A percentile compares a stretch with the other conserved stretches of the same genome.
These are phyloP conservation scores for Hygrophila difformis DNA, from an alignment of 257 asterid genomes.

Conservation along the genomic window DNA sequence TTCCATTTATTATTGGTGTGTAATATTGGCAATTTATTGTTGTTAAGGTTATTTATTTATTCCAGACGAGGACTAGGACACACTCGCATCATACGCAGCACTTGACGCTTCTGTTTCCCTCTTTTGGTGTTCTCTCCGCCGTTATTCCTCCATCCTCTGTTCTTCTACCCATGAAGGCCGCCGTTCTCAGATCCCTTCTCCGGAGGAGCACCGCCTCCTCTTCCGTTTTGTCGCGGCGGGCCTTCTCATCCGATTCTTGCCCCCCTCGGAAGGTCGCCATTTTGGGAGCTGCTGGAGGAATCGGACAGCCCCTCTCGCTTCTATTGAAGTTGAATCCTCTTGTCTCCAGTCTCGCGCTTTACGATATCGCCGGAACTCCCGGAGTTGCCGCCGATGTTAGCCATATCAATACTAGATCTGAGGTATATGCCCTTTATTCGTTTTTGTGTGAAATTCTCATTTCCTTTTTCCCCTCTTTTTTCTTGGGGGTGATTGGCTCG, in stretches of 20 bases:
- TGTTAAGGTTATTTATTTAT: no score
- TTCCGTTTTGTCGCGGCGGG: conserved; percentile 19
- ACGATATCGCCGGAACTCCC: conserved; percentile 67
- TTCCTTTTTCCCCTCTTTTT: background rate
- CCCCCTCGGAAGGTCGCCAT: conserved; percentile 56
- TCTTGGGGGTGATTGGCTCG: background rate
- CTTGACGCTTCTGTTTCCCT: no score
- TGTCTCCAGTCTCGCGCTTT: conserved; percentile 46
- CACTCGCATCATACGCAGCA: no score
- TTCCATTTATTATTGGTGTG: no score
- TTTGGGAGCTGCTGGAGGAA: conserved; percentile 69
- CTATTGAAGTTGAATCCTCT: conserved; percentile 64
- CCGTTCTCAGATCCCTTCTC: conserved; percentile 39
- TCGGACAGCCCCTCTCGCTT: conserved; percentile 59
- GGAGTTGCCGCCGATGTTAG: conserved; percentile 72
- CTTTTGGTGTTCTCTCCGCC: background rate
- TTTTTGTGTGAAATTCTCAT: background rate
- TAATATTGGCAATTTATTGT: no score
- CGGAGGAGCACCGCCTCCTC: conserved; percentile 21
- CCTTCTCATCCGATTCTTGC: conserved; percentile 36
- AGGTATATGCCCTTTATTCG: conserved; percentile 19
- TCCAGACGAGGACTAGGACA: no score
- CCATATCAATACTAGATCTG: conserved; percentile 70
- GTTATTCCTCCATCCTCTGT: background rate
- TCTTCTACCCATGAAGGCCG: conserved; percentile 37